Percentiles rank a stretch among this genome's conserved stretches.
Conservation (phyloP, 1,284 basidiomycete species). For the Ceraceosorus bombacis region DNA sequence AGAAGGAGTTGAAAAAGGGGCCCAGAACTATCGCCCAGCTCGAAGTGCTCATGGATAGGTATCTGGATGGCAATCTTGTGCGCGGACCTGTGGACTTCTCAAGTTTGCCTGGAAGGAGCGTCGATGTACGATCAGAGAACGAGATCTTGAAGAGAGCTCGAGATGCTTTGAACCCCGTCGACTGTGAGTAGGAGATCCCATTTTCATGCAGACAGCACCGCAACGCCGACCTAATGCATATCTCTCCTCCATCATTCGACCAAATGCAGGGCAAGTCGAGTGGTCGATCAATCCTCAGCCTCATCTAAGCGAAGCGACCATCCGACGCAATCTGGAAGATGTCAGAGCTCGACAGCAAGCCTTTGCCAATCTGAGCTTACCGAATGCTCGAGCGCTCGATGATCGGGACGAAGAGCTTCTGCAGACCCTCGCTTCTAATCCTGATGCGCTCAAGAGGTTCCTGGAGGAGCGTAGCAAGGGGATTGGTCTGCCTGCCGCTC, state of each 20-base stretch:
- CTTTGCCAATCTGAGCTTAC: constrained; percentile 29
- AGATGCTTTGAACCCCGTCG: constrained; percentile 14
- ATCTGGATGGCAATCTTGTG: constrained; percentile 31
- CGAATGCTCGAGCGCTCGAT: constrained; percentile 44
- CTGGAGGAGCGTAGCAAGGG: constrained; percentile 32
- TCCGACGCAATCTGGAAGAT: constrained; percentile 22
- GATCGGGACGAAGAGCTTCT: constrained; percentile 30
- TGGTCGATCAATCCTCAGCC: constrained; percentile 32
- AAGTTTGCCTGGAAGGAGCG: constrained; percentile 18
- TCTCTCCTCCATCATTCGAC: too few species aligned
- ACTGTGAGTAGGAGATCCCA: constrained; percentile 4
- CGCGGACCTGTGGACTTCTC: constrained; percentile 38
- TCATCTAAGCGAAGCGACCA: constrained; percentile 23
- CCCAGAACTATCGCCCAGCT: constrained; percentile 25
- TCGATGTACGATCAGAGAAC: constrained; percentile 26
- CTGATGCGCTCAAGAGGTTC: constrained; percentile 32
- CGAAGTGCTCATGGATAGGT: constrained; percentile 40
- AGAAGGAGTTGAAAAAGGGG: constrained; percentile 1
- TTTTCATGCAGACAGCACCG: too few species aligned
- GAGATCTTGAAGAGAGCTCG: constrained; percentile 26
- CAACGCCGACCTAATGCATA: too few species aligned
- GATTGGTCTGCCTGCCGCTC: constrained; percentile 39
- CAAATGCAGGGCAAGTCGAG: constrained; percentile 29
- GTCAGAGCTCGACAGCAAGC: constrained; percentile 22
- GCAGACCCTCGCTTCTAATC: constrained; percentile 21